Evolutionary conservation across 805 yeast species (phyloP).

Genomic region (Suhomyces sp.): DNA sequence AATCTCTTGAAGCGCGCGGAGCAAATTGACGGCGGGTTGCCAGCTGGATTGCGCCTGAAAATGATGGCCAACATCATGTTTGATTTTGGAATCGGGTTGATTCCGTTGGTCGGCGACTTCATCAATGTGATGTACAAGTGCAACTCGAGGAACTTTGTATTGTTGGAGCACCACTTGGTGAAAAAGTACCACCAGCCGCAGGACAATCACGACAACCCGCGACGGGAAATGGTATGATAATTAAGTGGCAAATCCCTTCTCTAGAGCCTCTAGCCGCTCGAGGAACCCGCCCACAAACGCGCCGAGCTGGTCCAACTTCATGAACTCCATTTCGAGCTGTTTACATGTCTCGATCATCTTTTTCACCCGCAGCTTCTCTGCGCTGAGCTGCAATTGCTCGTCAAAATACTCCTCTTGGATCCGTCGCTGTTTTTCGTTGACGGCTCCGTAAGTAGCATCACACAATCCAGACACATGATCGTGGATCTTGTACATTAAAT

Average conservation of each 20-base stretch:
- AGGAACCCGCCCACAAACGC: conserved; percentile 26
- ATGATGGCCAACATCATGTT: conserved; percentile 40
- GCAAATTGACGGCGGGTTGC: conserved; percentile 38
- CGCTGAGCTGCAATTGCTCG: conserved; percentile 29
- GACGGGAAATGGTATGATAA: not conserved
- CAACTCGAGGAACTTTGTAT: conserved; percentile 23
- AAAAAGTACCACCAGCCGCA: conserved; percentile 20
- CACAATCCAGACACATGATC: conserved; percentile 51
- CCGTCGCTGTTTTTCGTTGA: conserved; percentile 28
- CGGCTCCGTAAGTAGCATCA: conserved; percentile 33
- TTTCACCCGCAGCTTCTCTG: conserved; percentile 40
- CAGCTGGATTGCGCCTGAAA: conserved; percentile 23
- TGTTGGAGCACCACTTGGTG: conserved; percentile 35
- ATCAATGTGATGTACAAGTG: conserved; percentile 22
- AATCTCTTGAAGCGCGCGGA: conserved; percentile 30
- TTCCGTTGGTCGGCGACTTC: conserved; percentile 23
- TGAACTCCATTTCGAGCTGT: conserved; percentile 49
- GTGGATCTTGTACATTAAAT: conserved; percentile 58
- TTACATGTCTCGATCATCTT: conserved; percentile 43
- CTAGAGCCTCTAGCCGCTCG: conserved; percentile 15
- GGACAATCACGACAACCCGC: not conserved
- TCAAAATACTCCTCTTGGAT: conserved; percentile 18
- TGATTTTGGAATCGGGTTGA: conserved; percentile 39
- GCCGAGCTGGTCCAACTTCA: conserved; percentile 51
- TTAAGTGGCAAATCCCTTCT: conserved; percentile 9